phyloP scores from a whole-genome alignment of 306 rosid genomes.

The Crotalaria pallida region DNA sequence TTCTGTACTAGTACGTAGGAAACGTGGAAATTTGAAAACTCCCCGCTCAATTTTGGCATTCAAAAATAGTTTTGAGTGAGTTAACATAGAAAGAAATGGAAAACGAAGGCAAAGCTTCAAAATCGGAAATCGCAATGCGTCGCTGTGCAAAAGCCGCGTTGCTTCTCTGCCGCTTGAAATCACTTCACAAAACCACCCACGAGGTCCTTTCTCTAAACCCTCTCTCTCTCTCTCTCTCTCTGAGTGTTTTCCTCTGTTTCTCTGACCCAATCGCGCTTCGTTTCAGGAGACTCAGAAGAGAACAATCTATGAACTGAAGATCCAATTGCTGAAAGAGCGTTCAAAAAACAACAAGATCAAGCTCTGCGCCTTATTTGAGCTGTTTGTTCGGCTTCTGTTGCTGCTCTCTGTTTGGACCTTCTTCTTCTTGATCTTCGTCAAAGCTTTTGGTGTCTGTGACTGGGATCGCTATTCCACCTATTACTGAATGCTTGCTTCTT shows the following conservation, averaged over 20 bases:
- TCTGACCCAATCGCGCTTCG: not conserved
- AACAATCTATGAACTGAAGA: constrained; percentile 40
- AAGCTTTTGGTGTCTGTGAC: not conserved
- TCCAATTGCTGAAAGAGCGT: constrained; percentile 41
- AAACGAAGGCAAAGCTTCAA: constrained; percentile 23
- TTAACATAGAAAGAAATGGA: constrained; percentile 19
- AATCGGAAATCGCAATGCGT: constrained; percentile 18
- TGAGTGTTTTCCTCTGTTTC: not conserved
- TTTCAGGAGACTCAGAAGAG: constrained; percentile 34
- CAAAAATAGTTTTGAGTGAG: not conserved
- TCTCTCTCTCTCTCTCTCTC: not conserved
- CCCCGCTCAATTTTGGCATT: not conserved
- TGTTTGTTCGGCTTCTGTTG: constrained; percentile 36
- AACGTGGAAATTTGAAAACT: no score
- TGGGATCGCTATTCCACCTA: not conserved
- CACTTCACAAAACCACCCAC: constrained; percentile 1
- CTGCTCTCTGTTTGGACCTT: constrained; percentile 32
- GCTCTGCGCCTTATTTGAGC: constrained; percentile 39
- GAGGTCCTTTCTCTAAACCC: not conserved
- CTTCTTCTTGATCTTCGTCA: constrained; percentile 25
- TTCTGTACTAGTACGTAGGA: no score
- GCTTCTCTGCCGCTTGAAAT: constrained; percentile 41
- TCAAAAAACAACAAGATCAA: constrained; percentile 39
- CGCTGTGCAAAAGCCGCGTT: constrained; percentile 59
- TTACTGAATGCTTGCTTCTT: not conserved